Evolutionary conservation across 2,329 filamentous ascomycete species (phyloP).

Genomic region (Ploettnerulaceae sp.): DNA sequence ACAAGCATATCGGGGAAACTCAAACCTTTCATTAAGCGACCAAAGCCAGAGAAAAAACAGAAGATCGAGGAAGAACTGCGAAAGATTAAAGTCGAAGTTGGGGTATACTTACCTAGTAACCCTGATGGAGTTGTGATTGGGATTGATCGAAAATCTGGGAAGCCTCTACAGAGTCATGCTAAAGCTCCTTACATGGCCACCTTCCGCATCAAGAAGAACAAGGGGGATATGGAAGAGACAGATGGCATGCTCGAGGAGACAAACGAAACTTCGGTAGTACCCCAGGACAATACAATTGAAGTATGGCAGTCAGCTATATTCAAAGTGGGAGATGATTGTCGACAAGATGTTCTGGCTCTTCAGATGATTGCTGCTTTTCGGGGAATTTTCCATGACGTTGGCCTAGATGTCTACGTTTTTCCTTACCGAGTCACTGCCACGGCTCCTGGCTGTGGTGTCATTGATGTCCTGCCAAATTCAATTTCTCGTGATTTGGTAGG

Average conservation of each 20-base stretch:
- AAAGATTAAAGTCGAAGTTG: conserved; percentile 94
- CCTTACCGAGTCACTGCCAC: conserved; percentile 97
- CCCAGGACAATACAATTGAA: conserved; percentile 63
- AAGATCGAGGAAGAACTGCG: conserved; percentile 98
- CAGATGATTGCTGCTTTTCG: conserved; percentile 98
- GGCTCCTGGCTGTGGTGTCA: conserved; percentile 93
- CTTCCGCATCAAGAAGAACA: conserved; percentile 88
- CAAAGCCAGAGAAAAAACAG: conserved; percentile 95
- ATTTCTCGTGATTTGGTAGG: conserved; percentile 99
- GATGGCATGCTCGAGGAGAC: conserved; percentile 49
- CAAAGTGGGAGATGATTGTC: conserved; percentile 98
- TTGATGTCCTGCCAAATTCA: conserved; percentile 95
- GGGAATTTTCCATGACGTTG: conserved; percentile 92
- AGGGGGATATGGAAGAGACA: conserved; percentile 46
- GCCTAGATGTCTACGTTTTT: conserved; percentile 93
- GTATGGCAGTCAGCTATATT: conserved; percentile 99
- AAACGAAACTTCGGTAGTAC: conserved; percentile 36
- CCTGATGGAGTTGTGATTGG: conserved; percentile 96
- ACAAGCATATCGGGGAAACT: conserved; percentile 94
- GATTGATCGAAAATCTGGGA: conserved; percentile 96
- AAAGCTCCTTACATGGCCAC: conserved; percentile 99
- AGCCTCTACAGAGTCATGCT: conserved; percentile 93
- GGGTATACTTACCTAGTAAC: conserved; percentile 95
- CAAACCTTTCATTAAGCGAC: conserved; percentile 84
- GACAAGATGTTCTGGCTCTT: conserved; percentile 91